Base-by-base conservation (phyloP, 768 basidiomycete genomes). In the Boletellus emodensis region DNA sequence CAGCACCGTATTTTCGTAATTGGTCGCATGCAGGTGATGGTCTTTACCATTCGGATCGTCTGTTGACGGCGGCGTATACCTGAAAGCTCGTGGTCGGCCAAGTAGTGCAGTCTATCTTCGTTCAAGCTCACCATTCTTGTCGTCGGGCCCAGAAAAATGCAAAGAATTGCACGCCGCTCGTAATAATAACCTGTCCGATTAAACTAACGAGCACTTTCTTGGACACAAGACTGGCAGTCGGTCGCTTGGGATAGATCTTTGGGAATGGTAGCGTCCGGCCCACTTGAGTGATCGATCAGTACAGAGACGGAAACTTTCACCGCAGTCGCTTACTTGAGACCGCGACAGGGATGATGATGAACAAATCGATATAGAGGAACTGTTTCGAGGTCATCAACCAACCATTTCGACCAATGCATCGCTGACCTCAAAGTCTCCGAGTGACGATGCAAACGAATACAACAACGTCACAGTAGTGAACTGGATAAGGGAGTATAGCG, bases 331-430 rank as follows among this genome's bases (percentile, higher is more conserved):
- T 66, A 98, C 94, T 99, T 38, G 94, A 85, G 51, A 99, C 86
- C 36, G 96, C 96, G 42, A 98, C 80, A 1, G 96, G 96, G 41
- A 98, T 92, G 63, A 98, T 99, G 70, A 99, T 90, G 70, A 95
- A 93, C 33, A 99, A 76, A 69, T 99, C 96, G 55, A 99, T 97
- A 66, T 97, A 98, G 13, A 99, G 75, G 69, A 99, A 98, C 87
- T 91, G 60, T 46, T 43, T 14, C 54, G 49, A 39, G 30, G 44
- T 53, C 17, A 49, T 37, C n/a, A 58, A 26, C 55, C 15, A 24
- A 50, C 46, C 32, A 42, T 34, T 43, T 41, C 33, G n/a, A 55
- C 39, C 32, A 14, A 5, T 20, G 14, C 20, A 34, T 24, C 37
- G 53, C 80, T 47, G 53, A 89, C 93, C 82, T 98, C 89, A 67